Evolutionary conservation across 2,329 filamentous ascomycete species (phyloP).

Genomic region (Trichoderma asperellum): DNA sequence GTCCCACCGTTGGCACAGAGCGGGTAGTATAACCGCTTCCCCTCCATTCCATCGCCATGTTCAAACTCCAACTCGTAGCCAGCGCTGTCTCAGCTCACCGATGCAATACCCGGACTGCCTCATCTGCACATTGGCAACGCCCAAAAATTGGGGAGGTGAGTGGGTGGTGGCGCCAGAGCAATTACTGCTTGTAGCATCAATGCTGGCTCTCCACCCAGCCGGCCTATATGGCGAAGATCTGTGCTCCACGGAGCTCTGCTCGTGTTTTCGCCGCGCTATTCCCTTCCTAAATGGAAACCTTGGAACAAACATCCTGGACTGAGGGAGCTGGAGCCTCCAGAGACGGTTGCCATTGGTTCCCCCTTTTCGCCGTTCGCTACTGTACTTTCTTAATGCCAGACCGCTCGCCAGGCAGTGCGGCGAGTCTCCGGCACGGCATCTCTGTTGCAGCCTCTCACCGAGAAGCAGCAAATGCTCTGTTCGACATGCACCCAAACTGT

Average conservation of each 20-base stretch:
- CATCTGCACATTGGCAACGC: not conserved
- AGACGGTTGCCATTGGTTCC: not conserved
- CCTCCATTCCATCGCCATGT: not conserved
- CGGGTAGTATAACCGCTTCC: not conserved
- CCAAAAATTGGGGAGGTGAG: not conserved
- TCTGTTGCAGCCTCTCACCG: not conserved
- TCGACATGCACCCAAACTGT: constrained; percentile 3
- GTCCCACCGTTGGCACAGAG: not conserved
- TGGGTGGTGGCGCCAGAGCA: not conserved
- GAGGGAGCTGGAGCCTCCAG: not conserved
- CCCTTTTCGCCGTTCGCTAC: not conserved
- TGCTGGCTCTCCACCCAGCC: not conserved
- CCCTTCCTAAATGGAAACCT: not conserved
- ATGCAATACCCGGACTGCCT: not conserved
- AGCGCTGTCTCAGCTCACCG: not conserved
- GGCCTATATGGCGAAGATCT: not conserved
- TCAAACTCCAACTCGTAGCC: not conserved
- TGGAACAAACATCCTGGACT: constrained; percentile 4
- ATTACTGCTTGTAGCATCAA: not conserved
- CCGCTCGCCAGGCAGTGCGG: not conserved
- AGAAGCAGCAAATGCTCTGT: not conserved
- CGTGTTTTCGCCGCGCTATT: not conserved
- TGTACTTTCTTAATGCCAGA: not conserved
- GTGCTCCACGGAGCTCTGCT: not conserved
- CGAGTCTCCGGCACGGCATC: not conserved